A percentile compares a stretch with the other conserved stretches of the same genome.
These are phyloP conservation scores for Pythium phragmiticola DNA, from an alignment of 352 stramenopile species.

Conservation along the genomic window DNA sequence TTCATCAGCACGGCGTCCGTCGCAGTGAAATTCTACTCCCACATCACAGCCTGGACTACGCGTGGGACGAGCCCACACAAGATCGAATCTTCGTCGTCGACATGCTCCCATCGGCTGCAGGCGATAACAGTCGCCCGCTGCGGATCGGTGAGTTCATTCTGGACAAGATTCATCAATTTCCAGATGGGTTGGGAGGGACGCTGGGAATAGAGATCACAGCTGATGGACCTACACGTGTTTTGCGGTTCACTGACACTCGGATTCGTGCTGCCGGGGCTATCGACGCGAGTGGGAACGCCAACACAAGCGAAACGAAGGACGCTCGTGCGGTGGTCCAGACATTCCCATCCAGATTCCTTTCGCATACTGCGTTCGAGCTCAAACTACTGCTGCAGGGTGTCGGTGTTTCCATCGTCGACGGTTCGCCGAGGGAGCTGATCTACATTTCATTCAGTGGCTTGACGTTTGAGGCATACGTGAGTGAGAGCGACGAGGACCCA, in stretches of 20 bases:
- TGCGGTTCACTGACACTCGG: constrained; percentile 82
- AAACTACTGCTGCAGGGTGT: constrained; percentile 64
- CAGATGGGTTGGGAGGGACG: constrained; percentile 67
- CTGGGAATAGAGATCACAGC: constrained; percentile 82
- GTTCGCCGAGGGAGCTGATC: constrained; percentile 69
- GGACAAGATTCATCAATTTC: constrained; percentile 80
- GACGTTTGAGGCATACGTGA: constrained; percentile 59
- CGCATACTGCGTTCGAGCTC: constrained; percentile 46
- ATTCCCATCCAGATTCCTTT: constrained; percentile 27
- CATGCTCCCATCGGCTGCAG: constrained; percentile 85
- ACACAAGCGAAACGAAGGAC: constrained; percentile 20
- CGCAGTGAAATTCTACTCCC: constrained; percentile 84
- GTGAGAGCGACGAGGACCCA: constrained; percentile 36
- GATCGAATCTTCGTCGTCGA: constrained; percentile 80
- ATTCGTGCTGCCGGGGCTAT: constrained; percentile 47
- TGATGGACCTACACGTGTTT: constrained; percentile 84
- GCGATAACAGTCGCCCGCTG: constrained; percentile 83
- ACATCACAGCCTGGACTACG: constrained; percentile 86
- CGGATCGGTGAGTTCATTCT: constrained; percentile 81
- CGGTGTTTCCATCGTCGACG: constrained; percentile 77
- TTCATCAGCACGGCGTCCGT: constrained; percentile 79
- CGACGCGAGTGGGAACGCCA: constrained; percentile 30
- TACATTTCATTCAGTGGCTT: constrained; percentile 75
- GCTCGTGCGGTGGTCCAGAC: constrained; percentile 10
- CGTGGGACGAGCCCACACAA: constrained; percentile 86